These are phyloP conservation scores for Termitomyces sp. DNA, from an alignment of 1,284 basidiomycete species.

Conservation along the genomic window DNA sequence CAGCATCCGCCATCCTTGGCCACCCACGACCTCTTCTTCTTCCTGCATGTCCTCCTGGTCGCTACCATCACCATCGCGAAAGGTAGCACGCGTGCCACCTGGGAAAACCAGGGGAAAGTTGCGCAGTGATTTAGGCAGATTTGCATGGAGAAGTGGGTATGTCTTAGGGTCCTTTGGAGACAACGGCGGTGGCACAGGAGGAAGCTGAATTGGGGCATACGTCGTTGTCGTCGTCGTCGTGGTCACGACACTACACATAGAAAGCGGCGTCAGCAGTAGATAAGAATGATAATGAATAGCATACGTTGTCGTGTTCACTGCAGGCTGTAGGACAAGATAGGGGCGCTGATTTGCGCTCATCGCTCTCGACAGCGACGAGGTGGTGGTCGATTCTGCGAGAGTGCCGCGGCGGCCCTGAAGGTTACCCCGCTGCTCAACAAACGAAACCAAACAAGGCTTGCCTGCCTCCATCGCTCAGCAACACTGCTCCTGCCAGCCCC, in stretches of 20 bases:
- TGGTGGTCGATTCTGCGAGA: slow-evolving; percentile 6
- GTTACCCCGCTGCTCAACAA: slow-evolving; percentile 5
- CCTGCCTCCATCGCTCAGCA: too few relatives aligned
- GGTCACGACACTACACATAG: slow-evolving; percentile 71
- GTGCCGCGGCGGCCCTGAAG: not conserved
- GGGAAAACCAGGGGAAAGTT: slow-evolving; percentile 75
- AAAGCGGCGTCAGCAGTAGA: not conserved
- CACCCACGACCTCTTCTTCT: slow-evolving; percentile 62
- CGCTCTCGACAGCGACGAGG: slow-evolving; percentile 19
- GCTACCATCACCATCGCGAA: slow-evolving; percentile 60
- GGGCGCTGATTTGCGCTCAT: slow-evolving; percentile 60
- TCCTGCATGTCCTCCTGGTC: slow-evolving; percentile 65
- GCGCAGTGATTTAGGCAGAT: slow-evolving; percentile 62
- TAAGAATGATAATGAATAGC: slow-evolving; percentile 21
- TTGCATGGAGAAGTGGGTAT: slow-evolving; percentile 70
- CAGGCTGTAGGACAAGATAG: slow-evolving; percentile 63
- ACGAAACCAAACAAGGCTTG: slow-evolving; percentile 14
- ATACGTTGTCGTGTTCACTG: slow-evolving; percentile 74
- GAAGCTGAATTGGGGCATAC: slow-evolving; percentile 76
- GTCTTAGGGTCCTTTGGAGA: slow-evolving; percentile 73
- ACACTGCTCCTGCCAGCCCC: not conserved
- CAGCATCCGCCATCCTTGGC: slow-evolving; percentile 70
- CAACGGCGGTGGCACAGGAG: slow-evolving; percentile 59
- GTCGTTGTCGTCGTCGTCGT: slow-evolving; percentile 82
- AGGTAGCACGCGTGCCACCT: slow-evolving; percentile 70